These are phyloP conservation scores for Colletotrichum sp. DNA, from an alignment of 2,329 filamentous ascomycete genomes.

Conservation along the genomic window DNA sequence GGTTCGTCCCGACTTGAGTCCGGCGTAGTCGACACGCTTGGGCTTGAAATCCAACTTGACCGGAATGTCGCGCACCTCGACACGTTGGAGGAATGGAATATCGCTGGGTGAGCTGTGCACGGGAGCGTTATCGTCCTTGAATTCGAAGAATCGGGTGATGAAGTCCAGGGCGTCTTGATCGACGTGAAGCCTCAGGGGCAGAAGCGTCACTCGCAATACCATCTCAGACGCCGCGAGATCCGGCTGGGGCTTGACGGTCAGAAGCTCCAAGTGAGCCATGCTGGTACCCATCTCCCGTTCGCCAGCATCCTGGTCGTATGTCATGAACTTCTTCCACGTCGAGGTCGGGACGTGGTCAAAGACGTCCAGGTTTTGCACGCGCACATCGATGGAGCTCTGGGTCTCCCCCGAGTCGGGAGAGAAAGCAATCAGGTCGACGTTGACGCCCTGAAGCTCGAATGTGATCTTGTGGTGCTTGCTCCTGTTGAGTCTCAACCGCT, in stretches of 20 bases:
- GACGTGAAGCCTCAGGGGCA: constrained; percentile 90
- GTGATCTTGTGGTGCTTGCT: constrained; percentile 95
- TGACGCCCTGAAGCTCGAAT: constrained; percentile 87
- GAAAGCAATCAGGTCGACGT: constrained; percentile 82
- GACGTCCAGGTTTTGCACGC: constrained; percentile 83
- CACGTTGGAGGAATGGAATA: constrained; percentile 85
- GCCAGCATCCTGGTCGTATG: constrained; percentile 88
- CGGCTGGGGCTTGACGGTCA: constrained; percentile 85
- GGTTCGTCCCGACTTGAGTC: constrained; percentile 89
- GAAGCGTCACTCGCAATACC: constrained; percentile 77
- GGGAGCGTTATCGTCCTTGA: constrained; percentile 77
- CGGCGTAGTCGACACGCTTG: constrained; percentile 95
- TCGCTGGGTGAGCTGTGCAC: constrained; percentile 68
- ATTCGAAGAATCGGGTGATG: constrained; percentile 96
- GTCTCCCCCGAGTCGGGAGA: constrained; percentile 80
- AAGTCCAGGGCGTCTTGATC: constrained; percentile 98
- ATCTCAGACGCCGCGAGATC: constrained; percentile 89
- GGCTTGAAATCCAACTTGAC: constrained; percentile 95
- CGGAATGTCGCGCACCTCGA: constrained; percentile 83
- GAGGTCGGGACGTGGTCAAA: constrained; percentile 95
- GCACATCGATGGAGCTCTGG: constrained; percentile 84
- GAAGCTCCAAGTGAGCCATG: constrained; percentile 88
- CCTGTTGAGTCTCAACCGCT: constrained; percentile 75
- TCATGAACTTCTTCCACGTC: constrained; percentile 98
- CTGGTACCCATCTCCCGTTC: constrained; percentile 83